These are phyloP conservation scores for Casuarina cunninghamiana DNA, from an alignment of 306 rosid genomes.

Conservation along the genomic window DNA sequence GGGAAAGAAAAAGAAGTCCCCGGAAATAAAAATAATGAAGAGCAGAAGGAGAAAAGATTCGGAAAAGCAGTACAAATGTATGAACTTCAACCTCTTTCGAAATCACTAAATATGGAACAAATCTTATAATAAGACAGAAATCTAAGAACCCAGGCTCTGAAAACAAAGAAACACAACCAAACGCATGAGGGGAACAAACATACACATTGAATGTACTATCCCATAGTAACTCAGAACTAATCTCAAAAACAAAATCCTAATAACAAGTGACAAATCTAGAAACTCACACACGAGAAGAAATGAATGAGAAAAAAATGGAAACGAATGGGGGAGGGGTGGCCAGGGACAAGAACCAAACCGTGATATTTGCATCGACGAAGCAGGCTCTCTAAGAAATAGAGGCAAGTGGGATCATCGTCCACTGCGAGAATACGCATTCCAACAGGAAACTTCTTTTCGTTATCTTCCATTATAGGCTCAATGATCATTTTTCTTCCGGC, in stretches of 20 bases:
- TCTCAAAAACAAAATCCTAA: conserved; percentile 7
- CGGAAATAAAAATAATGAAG: background rate
- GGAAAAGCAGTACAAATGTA: conserved; percentile 1
- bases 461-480: conserved; percentile 47
- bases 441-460: conserved; percentile 64
- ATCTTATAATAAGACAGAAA: background rate
- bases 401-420: conserved; percentile 90
- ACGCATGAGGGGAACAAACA: background rate
- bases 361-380: conserved; percentile 91
- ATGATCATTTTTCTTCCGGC: conserved; percentile 42
- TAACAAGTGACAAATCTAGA: conserved; percentile 10
- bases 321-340: background rate
- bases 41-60: background rate
- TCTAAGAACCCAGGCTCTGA: conserved; percentile 5
- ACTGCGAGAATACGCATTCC: conserved; percentile 99
- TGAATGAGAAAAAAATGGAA: background rate
- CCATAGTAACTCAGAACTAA: background rate
- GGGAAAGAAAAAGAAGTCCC: background rate
- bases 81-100: conserved; percentile 9
- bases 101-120: background rate
- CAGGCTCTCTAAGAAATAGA: conserved; percentile 64
- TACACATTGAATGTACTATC: background rate
- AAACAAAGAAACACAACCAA: background rate
- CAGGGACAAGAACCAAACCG: conserved; percentile 44
- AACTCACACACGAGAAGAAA: conserved; percentile 15